Conservation (phyloP, 1,139 yeast genomes). For the Zhuliangozyma blackwelliae region DNA sequence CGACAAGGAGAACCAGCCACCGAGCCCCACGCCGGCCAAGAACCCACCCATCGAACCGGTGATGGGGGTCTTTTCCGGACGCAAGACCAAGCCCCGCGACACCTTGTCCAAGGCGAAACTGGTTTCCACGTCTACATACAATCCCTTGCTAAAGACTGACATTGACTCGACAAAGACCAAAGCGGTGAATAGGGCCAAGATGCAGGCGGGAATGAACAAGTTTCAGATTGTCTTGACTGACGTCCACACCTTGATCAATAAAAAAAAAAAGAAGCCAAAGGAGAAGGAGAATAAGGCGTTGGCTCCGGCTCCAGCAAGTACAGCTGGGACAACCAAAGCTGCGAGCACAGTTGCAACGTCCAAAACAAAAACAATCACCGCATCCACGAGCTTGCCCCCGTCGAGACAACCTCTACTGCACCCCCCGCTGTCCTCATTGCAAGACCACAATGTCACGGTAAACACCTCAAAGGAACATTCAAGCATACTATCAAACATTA, state of each 20-base stretch:
- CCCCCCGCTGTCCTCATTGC: conserved; percentile 6
- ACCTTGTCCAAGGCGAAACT: not conserved
- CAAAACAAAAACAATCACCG: not conserved
- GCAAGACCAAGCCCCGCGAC: conserved; percentile 9
- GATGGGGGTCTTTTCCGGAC: conserved; percentile 44
- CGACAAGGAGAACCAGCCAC: conserved; percentile 15
- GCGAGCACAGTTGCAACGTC: too few species aligned
- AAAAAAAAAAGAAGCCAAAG: conserved; percentile 23
- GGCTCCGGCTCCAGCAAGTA: too few species aligned
- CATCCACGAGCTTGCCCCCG: too few species aligned
- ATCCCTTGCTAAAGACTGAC: not conserved
- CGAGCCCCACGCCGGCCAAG: conserved; percentile 42
- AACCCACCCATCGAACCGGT: conserved; percentile 25
- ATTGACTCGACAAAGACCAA: conserved; percentile 1
- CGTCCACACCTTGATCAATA: conserved; percentile 42
- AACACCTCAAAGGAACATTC: conserved; percentile 20
- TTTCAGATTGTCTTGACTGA: conserved; percentile 54
- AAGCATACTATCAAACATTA: conserved; percentile 14
- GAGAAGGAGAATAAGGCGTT: conserved; percentile 6
- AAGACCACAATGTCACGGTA: conserved; percentile 9
- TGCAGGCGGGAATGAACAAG: conserved; percentile 46
- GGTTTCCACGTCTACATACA: too few species aligned
- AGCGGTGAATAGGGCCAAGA: conserved; percentile 23
- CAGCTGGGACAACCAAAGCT: too few species aligned
- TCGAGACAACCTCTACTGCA: not conserved